Evolutionary conservation across 345 rosid genomes (phyloP).

Genomic region (Heritiera fomes): DNA sequence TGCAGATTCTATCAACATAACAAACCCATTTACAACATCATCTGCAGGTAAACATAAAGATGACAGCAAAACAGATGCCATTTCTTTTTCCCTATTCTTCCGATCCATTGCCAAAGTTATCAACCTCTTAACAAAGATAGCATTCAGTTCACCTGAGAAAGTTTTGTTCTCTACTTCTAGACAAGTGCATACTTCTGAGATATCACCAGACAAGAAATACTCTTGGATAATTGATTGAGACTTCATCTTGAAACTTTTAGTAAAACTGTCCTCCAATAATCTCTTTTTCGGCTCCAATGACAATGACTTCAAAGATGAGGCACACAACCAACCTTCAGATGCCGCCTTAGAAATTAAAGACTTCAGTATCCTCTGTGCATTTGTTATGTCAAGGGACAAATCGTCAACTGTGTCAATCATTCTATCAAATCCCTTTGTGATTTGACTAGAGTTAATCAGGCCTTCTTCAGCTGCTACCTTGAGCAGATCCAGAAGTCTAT

Average conservation of each 20-base stretch:
- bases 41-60: slow-evolving; percentile 70
- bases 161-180: slow-evolving; percentile 55
- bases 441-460: slow-evolving; percentile 73
- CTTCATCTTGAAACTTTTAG: slow-evolving; percentile 54
- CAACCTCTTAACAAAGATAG: slow-evolving; percentile 69
- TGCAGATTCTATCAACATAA: slow-evolving; percentile 71
- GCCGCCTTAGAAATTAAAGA: slow-evolving; percentile 76
- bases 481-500: slow-evolving; percentile 51
- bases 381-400: slow-evolving; percentile 75
- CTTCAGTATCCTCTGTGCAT: slow-evolving; percentile 52
- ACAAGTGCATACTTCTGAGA: slow-evolving; percentile 59
- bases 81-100: slow-evolving; percentile 85
- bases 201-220: slow-evolving; percentile 69
- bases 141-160: slow-evolving; percentile 50
- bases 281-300: slow-evolving; percentile 36
- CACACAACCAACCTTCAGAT: slow-evolving; percentile 86
- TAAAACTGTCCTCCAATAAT: slow-evolving; percentile 40
- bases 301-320: slow-evolving; percentile 67
- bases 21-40: slow-evolving; percentile 62
- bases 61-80: slow-evolving; percentile 77
- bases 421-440: slow-evolving; percentile 72
- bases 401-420: slow-evolving; percentile 71
- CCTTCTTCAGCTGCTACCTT: slow-evolving; percentile 66
- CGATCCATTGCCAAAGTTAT: slow-evolving; percentile 83
- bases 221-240: slow-evolving; percentile 70